Conservation (phyloP, 371 early-diverging fungal species). For the Mucor circinelloides region DNA sequence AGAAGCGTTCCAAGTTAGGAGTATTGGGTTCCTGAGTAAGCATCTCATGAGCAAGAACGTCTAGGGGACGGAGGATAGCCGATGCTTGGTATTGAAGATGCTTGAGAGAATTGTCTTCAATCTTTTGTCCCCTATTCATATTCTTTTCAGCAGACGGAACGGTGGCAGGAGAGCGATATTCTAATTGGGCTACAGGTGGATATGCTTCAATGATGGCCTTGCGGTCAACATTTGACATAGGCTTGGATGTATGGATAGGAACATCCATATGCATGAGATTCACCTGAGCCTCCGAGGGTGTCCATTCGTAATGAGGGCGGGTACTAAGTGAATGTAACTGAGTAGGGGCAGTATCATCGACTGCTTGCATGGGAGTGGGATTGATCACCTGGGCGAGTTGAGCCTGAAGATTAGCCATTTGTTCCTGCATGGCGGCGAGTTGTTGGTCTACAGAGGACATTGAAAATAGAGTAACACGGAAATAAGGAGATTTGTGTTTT, state of each 20-base stretch:
- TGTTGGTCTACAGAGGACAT: slow-evolving; percentile 6
- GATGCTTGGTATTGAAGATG: slow-evolving; percentile 17
- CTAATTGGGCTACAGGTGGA: slow-evolving; percentile 10
- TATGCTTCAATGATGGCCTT: slow-evolving; percentile 15
- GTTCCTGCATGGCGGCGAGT: background rate
- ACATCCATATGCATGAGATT: slow-evolving; percentile 1
- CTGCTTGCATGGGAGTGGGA: slow-evolving; percentile 1
- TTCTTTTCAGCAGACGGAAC: slow-evolving; percentile 6
- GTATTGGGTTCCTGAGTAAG: background rate
- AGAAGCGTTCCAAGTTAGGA: background rate
- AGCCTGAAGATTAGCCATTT: slow-evolving; percentile 9
- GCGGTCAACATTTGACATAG: slow-evolving; percentile 9
- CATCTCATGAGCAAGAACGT: slow-evolving; percentile 10
- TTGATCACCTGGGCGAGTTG: background rate
- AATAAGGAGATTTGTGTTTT: too few species aligned
- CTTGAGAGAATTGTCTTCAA: slow-evolving; percentile 13
- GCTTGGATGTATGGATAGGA: background rate
- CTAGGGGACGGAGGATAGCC: slow-evolving; percentile 17
- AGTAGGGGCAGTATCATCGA: background rate
- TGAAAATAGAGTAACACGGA: background rate
- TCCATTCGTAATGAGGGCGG: slow-evolving; percentile 17
- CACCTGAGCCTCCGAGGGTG: background rate
- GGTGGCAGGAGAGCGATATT: slow-evolving; percentile 9
- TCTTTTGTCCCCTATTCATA: slow-evolving; percentile 16
- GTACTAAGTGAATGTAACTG: background rate